Conservation (phyloP, 306 rosid genomes). For the Ceratonia siliqua region DNA sequence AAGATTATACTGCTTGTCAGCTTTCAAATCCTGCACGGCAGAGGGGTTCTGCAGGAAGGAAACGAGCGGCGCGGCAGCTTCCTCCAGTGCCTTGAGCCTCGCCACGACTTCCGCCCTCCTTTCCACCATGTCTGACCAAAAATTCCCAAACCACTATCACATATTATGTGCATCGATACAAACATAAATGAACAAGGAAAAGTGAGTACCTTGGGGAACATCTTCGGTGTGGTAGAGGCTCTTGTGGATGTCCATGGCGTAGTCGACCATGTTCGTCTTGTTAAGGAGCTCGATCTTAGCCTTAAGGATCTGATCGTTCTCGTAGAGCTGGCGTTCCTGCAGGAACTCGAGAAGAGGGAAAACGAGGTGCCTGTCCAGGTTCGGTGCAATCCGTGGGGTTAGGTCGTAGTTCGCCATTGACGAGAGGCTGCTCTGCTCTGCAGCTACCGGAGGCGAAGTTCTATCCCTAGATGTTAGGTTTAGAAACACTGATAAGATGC, state of each 20-base stretch:
- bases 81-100: conserved; percentile 36
- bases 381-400: conserved; percentile 82
- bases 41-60: conserved; percentile 69
- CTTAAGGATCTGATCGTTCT: conserved; percentile 79
- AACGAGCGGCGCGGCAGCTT: conserved; percentile 89
- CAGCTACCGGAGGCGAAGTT: background rate
- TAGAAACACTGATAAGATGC: background rate
- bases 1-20: conserved; percentile 87
- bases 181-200: background rate
- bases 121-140: conserved; percentile 10
- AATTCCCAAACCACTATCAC: background rate
- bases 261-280: conserved; percentile 96
- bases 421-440: background rate
- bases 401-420: conserved; percentile 84
- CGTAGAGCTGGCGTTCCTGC: conserved; percentile 73
- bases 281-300: conserved; percentile 86
- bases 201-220: conserved; percentile 53
- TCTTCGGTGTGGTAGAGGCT: conserved; percentile 86
- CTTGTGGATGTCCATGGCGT: conserved; percentile 93
- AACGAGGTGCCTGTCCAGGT: conserved; percentile 78
- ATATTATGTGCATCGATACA: background rate
- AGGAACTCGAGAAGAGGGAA: conserved; percentile 89
- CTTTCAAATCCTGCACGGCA: conserved; percentile 82
- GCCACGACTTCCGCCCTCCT: conserved; percentile 9
- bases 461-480: background rate